Conservation (phyloP, 345 rosid genomes). For the Psidium friedrichsthalianum region DNA sequence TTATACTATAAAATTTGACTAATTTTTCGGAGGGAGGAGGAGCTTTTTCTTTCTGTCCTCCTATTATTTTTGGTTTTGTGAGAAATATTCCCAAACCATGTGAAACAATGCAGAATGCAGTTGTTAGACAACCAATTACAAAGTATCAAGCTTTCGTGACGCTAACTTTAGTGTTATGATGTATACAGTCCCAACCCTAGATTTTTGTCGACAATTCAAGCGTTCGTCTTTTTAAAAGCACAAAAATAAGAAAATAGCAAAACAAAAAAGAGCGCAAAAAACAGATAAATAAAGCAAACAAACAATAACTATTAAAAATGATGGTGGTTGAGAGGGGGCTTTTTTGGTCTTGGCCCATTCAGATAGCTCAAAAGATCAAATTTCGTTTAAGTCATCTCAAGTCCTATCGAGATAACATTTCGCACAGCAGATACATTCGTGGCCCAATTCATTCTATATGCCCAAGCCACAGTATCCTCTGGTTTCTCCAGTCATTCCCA, state of each 20-base stretch:
- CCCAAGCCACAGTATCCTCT: too few relatives aligned
- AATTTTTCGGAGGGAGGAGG: background rate
- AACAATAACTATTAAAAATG: too few relatives aligned
- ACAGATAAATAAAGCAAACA: too few relatives aligned
- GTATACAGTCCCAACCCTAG: accelerated
- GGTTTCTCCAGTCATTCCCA: too few relatives aligned
- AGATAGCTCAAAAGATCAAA: too few relatives aligned
- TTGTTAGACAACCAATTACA: background rate
- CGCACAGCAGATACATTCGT: too few relatives aligned
- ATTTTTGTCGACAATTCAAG: background rate
- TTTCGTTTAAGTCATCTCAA: too few relatives aligned
- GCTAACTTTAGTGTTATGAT: background rate
- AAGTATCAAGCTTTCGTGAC: accelerated
- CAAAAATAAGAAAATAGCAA: too few relatives aligned
- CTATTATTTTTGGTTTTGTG: background rate
- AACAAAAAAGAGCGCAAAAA: background rate
- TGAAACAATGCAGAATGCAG: background rate
- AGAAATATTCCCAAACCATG: background rate
- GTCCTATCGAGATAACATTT: too few relatives aligned
- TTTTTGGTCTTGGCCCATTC: too few relatives aligned
- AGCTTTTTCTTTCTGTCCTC: background rate
- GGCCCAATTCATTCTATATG: too few relatives aligned
- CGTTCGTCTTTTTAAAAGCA: background rate
- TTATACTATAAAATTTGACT: background rate
- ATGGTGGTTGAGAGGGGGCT: too few relatives aligned